phyloP scores from a whole-genome alignment of 1,284 basidiomycete genomes.

The Cryptococcus neoformans region DNA sequence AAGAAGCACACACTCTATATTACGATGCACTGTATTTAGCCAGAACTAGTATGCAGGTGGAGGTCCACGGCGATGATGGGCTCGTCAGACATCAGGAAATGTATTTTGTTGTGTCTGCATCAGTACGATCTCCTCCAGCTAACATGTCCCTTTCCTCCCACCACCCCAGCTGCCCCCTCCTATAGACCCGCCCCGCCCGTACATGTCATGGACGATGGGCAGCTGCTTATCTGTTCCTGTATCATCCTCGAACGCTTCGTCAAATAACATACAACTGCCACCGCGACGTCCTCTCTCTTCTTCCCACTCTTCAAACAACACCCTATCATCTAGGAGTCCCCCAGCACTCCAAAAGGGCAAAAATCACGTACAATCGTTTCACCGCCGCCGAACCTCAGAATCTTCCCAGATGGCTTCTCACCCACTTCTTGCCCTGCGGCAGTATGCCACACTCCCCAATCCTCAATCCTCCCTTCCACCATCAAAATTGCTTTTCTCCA shows the following conservation, averaged over 20 bases:
- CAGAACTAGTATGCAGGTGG: no score
- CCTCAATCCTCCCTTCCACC: slow-evolving; percentile 58
- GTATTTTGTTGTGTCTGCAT: no score
- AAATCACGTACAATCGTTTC: not conserved
- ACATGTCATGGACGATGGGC: slow-evolving; percentile 5
- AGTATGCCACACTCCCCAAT: slow-evolving; percentile 58
- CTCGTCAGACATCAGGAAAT: no score
- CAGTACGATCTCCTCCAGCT: no score
- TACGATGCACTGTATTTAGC: no score
- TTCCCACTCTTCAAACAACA: not conserved
- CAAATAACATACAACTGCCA: not conserved
- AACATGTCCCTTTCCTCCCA: no score
- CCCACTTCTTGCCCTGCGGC: slow-evolving; percentile 55
- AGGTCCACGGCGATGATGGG: no score
- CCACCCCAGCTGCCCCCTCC: no score
- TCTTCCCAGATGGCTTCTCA: slow-evolving; percentile 1
- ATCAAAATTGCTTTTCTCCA: slow-evolving; percentile 63
- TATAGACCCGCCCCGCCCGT: not conserved
- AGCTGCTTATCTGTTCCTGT: slow-evolving; percentile 5
- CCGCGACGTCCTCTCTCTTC: not conserved
- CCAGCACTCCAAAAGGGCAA: not conserved
- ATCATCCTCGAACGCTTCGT: not conserved
- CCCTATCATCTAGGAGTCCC: not conserved
- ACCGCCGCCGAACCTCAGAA: not conserved
- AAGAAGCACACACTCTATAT: no score